Percentiles rank a stretch among this genome's conserved stretches.
phyloP scores from a whole-genome alignment of 208 protist species.

The Leishmania tropica region DNA sequence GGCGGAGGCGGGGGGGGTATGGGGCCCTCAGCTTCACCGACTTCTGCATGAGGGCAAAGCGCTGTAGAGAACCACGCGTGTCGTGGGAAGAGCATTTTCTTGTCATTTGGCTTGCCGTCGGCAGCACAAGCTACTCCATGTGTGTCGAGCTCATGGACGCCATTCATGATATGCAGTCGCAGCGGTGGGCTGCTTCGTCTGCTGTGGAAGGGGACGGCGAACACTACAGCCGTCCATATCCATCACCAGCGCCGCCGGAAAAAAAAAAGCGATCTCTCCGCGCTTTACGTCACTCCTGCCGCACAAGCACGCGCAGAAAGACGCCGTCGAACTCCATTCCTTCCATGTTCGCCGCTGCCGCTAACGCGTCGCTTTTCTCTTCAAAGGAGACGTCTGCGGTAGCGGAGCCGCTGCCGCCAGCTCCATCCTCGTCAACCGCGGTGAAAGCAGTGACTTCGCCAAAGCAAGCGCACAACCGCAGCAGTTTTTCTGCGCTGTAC shows the following conservation, averaged over 20 bases:
- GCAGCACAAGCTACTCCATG: not conserved
- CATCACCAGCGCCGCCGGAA: not conserved
- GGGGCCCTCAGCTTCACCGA: not conserved
- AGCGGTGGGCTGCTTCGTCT: not conserved
- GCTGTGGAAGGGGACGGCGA: no score
- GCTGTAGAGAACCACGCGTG: not conserved
- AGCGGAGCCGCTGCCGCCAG: not conserved
- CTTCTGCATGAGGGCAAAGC: not conserved
- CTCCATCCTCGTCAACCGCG: constrained; percentile 8
- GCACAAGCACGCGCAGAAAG: constrained; percentile 53
- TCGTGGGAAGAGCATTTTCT: not conserved
- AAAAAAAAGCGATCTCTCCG: not conserved
- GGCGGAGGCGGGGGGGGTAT: not conserved
- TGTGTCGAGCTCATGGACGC: not conserved
- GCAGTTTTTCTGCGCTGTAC: constrained; percentile 52
- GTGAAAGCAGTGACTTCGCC: constrained; percentile 60
- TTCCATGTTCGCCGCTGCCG: constrained; percentile 69
- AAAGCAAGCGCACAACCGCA: constrained; percentile 74
- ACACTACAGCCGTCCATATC: no score
- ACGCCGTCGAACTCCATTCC: constrained; percentile 70
- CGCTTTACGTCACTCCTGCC: constrained; percentile 16
- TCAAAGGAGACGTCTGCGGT: constrained; percentile 52
- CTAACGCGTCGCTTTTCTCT: constrained; percentile 57
- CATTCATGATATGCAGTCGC: not conserved
- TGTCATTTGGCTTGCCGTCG: not conserved